Base-by-base conservation (phyloP, 768 basidiomycete species). In the Pleurotus salmoneostramineus region DNA sequence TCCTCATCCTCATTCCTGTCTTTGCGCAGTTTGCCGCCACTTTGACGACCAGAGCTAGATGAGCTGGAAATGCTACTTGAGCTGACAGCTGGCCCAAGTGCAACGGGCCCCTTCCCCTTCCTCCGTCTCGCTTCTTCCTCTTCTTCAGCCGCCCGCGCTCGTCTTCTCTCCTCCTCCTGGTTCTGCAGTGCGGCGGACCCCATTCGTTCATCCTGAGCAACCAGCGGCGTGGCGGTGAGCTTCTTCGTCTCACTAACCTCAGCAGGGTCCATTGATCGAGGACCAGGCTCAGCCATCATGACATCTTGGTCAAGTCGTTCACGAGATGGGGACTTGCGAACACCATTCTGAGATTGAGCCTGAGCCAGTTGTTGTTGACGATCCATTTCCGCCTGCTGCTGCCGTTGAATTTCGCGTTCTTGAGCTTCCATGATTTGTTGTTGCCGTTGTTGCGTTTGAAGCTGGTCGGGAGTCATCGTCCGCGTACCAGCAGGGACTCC, bases 161-260 rank as follows among this genome's bases (percentile, higher is more conserved):
- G 81, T 61, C 83, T 82, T 52, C 78, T 77, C 15, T 83, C 77
- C 50, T 83, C 77, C 60, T 84, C 76, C 67, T 81, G 75, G 62
- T 76, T 74, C 55, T 78, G 74, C 64, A 75, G 67, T 56, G 74
- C 65, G 15, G 69, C 68, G 60, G 76, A 48, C 4, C 71, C 57
- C 34, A 49, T 48, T 33, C 72, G 77, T 33, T 71, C 77, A 14
- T 83, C 83, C 12, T 88, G 85, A 8, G 85, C 89, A 17, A 95
- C 84, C 1, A 81, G 75, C 1, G 94, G 94, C 0, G 93, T 95
- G 58, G 83, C 85, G 7, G 84, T 88, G 56, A 94, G 75, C 62
- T 90, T 87, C 56, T 82, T 81, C 5, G 93, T 94, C 66, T 91
- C 94, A 1, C 75, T 82, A 5, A 74, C 82, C 51, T 89, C 83